Evolutionary conservation across 441 rosid genomes (phyloP), one percentile per base, ranked within the genome.

Genomic region (Jatropha multifida): DNA sequence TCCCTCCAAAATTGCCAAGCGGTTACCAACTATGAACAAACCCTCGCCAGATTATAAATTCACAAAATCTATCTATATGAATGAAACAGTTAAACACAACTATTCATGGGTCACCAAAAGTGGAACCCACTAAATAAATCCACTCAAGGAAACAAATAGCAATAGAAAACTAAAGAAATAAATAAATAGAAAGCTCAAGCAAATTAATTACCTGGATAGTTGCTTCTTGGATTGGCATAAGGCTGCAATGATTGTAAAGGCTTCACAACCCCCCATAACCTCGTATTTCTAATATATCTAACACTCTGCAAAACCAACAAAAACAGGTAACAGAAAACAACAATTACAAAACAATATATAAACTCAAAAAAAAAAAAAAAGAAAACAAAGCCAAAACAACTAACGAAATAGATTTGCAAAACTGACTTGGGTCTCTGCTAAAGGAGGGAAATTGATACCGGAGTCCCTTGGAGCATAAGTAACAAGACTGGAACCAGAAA

Each of bases 231-330:
- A 76, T 89, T 93, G 61, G 98, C 97, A 86, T 92, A 94, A 38
- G 98, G 99, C 82, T 90, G 93, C 86, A 97, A 86, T n/a, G 92
- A 83, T 78, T 77, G 88, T 74, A 97, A 78, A 8, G 92, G 76
- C 87, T 88, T 94, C 44, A 94, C 89, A 81, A 79, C 77, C 3
- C 97, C 91, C 99, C 99, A 97, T 48, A 97, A 77, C 84, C 83
- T 90, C 76, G 86, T 88, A 83, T 84, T 93, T 72, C 87, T 86
- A 79, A 77, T 61, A 58, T 32, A 23, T 70, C 63, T 42, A 56
- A n/a, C 69, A 76, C 74, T 82, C 98, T 94, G 79, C 78, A 83
- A 62, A 71, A 83, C 72, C 52, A 73, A 52, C 54, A 38, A 68
- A 23, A 71, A 82, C 46, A 1, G 9, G 9, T 11, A 44, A 6